Base-by-base conservation (phyloP, 163 green algal species). In the Scenedesmus sp. region DNA sequence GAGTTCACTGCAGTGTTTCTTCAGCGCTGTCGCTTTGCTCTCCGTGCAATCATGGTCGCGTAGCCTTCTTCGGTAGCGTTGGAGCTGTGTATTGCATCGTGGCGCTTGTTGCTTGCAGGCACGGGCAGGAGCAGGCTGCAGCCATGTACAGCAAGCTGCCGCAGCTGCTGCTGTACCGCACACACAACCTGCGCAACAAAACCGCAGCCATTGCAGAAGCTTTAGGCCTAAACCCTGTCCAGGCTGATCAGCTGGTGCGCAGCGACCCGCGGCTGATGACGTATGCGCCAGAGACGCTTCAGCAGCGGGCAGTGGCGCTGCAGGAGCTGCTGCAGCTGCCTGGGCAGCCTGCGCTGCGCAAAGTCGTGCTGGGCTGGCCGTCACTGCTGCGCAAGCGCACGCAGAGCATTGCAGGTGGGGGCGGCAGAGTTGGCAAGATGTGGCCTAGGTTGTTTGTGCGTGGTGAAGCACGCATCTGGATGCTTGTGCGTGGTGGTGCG, bases 381-480 rank as follows among this genome's bases (percentile, higher is more conserved):
- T 20, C 87, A 5, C 74, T 91, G 57, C 87, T 91, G n/a, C 79
- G 81, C 59, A 86, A 86, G 15, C 64, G n/a, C 15, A 16, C 73
- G 0, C 9, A 86, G 23, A 86, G 23, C 12, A 56, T 91, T 4
- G 87, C 20, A 76, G 57, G 87, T 91, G 18, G 0, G 87, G 34
- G 26, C 26, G 26, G 26, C 26, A 26, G 26, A 26, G 26, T 26
- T 26, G 26, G 26, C 26, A 26, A 26, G 26, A 26, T 26, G 26
- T 26, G 34, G 34, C 0, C 34, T 46, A 46, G 0, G 34, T 46
- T 46, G 34, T 46, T 1, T 46, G 34, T 46, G 34, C 34, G 34
- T 0, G 34, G 34, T 64, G 7, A 64, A 13, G 59, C 59, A 9
- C 8, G 59, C 59, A 64, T 64, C 59, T 64, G 8, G 8, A 9